Evolutionary conservation across 345 rosid genomes (phyloP).

Genomic region (Noccaea bulbosa): DNA sequence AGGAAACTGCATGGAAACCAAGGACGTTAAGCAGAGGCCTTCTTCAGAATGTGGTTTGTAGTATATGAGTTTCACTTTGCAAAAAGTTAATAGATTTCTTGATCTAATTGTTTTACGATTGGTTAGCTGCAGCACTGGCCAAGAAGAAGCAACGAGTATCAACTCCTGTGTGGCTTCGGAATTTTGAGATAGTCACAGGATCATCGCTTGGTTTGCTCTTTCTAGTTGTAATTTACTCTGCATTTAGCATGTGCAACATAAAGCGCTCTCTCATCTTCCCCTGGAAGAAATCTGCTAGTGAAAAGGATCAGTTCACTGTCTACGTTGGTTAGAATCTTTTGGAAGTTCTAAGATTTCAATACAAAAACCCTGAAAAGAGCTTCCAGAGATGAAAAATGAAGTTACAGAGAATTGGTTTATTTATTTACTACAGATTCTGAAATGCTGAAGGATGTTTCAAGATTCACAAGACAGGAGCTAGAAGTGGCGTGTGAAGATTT

Average conservation of each 20-base stretch:
- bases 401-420: not conserved
- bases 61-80: constrained; percentile 9
- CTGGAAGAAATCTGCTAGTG: constrained; percentile 86
- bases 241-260: constrained; percentile 63
- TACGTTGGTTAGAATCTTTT: constrained; percentile 64
- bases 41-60: constrained; percentile 70
- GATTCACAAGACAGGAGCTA: constrained; percentile 87
- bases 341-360: constrained; percentile 2
- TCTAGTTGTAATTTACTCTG: constrained; percentile 60
- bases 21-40: constrained; percentile 71
- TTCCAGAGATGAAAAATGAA: not conserved
- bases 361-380: constrained; percentile 14
- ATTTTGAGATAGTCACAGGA: constrained; percentile 83
- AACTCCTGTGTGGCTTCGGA: constrained; percentile 77
- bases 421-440: constrained; percentile 65
- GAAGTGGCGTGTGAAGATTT: constrained; percentile 99
- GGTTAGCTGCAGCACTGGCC: constrained; percentile 46
- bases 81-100: not conserved
- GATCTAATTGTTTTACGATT: not conserved
- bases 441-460: constrained; percentile 71
- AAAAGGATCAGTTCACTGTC: constrained; percentile 67
- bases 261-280: constrained; percentile 79
- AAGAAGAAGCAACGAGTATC: constrained; percentile 52
- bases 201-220: constrained; percentile 69
- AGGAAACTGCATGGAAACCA: constrained; percentile 80